Evolutionary conservation across 2,329 filamentous ascomycete genomes (phyloP), one percentile per base, ranked within the genome.

Genomic region (Ophiostoma quercus): DNA sequence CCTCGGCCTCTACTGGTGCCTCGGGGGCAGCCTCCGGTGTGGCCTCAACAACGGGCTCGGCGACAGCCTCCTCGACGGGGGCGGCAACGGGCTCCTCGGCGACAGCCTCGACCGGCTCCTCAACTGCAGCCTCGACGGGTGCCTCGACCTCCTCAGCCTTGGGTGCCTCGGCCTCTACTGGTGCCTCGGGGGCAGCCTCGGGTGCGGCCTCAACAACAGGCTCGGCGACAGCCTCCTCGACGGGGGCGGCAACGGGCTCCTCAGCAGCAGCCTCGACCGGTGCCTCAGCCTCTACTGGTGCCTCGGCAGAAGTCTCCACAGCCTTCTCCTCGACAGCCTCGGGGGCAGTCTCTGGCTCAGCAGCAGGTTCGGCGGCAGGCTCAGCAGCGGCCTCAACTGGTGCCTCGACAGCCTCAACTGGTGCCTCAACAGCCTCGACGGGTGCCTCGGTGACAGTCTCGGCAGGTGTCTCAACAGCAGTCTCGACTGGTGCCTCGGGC

Each of bases 191-290:
- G 5, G 29, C n/a, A 5, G 34, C 11, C 66, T 69, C 68, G 19
- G 22, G 2, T 3, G 57, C 39, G 8, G 14, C 37, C 1, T 22
- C 68, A 1, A 29, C 22, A 11, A 41, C 32, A 2, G 7, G 19
- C 32, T 67, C 69, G 9, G 29, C 39, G 4, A 39, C 11, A 19
- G 16, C 25, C 6, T 69, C 68, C 1, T 16, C 37, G 14, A 41
- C 54, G 2, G 67, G 3, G 4, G 41, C 34, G 34, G 34, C 34
- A 34, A 34, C 34, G 11, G 39, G 8, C 22, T 19, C 63, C 11
- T 69, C 68, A 1, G 14, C 37, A 8, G 60, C 34, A 2, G 12
- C 39, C 32, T 67, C 69, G 12, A 43, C 39, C n/a, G 68, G 34
- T 2, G 37, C 16, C 2, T 67, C 65, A 16, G 65, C 6, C 25